Conservation (phyloP, 75 land plant genomes). For the Azolla pinnata region DNA sequence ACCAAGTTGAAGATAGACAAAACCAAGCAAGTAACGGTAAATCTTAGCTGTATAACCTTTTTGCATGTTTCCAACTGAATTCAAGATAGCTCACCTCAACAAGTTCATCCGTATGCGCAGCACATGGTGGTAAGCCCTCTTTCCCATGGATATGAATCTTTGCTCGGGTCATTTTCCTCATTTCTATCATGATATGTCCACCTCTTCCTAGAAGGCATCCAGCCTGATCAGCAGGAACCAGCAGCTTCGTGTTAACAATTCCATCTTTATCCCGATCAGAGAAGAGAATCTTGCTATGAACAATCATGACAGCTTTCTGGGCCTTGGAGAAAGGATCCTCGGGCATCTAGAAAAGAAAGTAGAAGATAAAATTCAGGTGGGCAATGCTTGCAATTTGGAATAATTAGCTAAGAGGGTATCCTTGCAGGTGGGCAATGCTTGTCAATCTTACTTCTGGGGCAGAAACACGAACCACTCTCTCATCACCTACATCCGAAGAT, state of each 20-base stretch:
- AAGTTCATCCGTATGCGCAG: constrained; percentile 47
- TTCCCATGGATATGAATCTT: constrained; percentile 56
- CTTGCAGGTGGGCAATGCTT: no score
- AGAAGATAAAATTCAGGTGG: background rate
- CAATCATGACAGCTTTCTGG: constrained; percentile 60
- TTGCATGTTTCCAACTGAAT: no score
- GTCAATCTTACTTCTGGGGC: constrained; percentile 48
- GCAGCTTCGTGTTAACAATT: constrained; percentile 30
- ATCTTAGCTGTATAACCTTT: no score
- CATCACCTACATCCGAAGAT: constrained; percentile 43
- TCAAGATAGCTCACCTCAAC: constrained; percentile 51
- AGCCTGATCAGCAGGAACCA: constrained; percentile 64
- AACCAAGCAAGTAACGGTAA: no score
- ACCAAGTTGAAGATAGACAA: no score
- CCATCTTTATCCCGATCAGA: constrained; percentile 28
- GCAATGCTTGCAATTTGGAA: background rate
- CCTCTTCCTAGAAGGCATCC: constrained; percentile 83
- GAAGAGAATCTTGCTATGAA: constrained; percentile 40
- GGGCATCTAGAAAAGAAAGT: constrained; percentile 26
- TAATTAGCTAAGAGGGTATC: no score
- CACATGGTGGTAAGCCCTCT: constrained; percentile 57
- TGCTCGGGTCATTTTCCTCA: constrained; percentile 64
- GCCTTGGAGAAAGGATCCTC: constrained; percentile 54
- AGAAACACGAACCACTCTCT: constrained; percentile 55
- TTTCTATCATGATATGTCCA: constrained; percentile 64